phyloP scores from a whole-genome alignment of 140 eudicot genomes.

The Ambrosia hybrid region DNA sequence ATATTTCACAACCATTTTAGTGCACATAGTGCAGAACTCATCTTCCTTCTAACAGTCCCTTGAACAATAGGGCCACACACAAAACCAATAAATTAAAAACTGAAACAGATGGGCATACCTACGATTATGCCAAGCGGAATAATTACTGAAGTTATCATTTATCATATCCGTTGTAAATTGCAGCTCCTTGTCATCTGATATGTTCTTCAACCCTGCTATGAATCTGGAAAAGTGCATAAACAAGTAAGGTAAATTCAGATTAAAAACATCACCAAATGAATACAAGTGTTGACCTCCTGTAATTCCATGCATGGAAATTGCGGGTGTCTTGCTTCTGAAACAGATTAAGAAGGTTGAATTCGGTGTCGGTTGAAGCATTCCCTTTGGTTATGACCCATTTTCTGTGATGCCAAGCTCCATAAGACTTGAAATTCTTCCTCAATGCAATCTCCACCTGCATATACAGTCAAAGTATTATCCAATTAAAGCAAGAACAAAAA shows the following conservation, averaged over 20 bases:
- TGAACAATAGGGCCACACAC: not conserved
- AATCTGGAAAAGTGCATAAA: constrained; percentile 50
- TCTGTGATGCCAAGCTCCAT: constrained; percentile 96
- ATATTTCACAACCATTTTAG: not conserved
- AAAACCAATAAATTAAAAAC: not conserved
- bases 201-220: constrained; percentile 62
- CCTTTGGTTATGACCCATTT: constrained; percentile 88
- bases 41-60: too few species aligned
- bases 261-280: not conserved
- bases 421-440: constrained; percentile 80
- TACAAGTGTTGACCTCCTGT: constrained; percentile 63
- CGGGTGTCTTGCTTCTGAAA: constrained; percentile 80
- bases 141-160: constrained; percentile 76
- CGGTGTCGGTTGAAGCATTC: constrained; percentile 69
- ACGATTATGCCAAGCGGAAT: constrained; percentile 99
- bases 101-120: constrained; percentile 42
- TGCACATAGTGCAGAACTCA: constrained; percentile 4
- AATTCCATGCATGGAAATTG: constrained; percentile 95
- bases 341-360: constrained; percentile 61
- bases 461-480: not conserved
- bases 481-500: too few species aligned
- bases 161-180: constrained; percentile 82
- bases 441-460: constrained; percentile 74
- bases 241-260: not conserved
- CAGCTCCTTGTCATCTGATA: constrained; percentile 72